These are phyloP conservation scores for Hibiscus mutabilis DNA, from an alignment of 345 rosid genomes.

Conservation along the genomic window DNA sequence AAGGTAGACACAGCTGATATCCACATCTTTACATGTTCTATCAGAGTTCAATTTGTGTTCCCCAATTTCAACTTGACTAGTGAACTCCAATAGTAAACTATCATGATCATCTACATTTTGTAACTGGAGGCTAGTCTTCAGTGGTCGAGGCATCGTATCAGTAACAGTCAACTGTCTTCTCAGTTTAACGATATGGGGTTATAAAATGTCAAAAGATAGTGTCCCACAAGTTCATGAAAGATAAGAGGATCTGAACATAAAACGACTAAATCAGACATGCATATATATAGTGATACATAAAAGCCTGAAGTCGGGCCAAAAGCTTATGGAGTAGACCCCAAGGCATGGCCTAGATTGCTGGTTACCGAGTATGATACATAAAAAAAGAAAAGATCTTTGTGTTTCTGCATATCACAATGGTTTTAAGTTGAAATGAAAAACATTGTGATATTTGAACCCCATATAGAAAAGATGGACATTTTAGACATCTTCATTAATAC, in stretches of 20 bases:
- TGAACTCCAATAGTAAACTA: conserved; percentile 8
- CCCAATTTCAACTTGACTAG: conserved; percentile 15
- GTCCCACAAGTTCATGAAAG: conserved; percentile 12
- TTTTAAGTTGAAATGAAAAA: neutral
- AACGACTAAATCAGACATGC: neutral
- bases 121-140: conserved; percentile 31
- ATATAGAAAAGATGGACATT: neutral
- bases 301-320: neutral
- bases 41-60: conserved; percentile 6
- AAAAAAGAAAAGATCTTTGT: neutral
- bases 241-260: neutral
- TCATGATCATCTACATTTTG: conserved; percentile 20
- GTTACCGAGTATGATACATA: neutral
- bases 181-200: neutral
- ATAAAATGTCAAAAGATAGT: conserved; percentile 8
- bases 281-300: neutral
- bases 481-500: conserved; percentile 2
- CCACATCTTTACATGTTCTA: conserved; percentile 15
- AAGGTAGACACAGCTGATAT: neutral
- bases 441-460: neutral
- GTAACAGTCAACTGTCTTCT: conserved; percentile 40
- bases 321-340: neutral
- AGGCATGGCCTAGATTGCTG: neutral
- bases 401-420: neutral
- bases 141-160: conserved; percentile 41